A percentile compares a stretch with the other conserved stretches of the same genome.
These are phyloP conservation scores for Aspergillus asperescens DNA, from an alignment of 495 filamentous ascomycete species.

Conservation along the genomic window DNA sequence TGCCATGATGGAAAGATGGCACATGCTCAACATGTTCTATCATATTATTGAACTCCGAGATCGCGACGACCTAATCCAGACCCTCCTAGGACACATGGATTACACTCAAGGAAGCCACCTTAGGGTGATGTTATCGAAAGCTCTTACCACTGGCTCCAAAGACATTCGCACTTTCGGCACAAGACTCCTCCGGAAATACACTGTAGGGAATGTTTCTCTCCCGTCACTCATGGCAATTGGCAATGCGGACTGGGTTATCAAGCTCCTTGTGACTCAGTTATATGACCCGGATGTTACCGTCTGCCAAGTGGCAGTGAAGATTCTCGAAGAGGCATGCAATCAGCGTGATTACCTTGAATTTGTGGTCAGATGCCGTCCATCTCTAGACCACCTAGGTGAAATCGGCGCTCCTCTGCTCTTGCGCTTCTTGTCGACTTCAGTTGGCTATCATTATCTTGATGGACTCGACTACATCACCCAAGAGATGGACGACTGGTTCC, in stretches of 20 bases:
- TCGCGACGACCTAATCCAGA: slow-evolving; percentile 82
- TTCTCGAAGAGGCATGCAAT: slow-evolving; percentile 96
- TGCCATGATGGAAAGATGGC: slow-evolving; percentile 90
- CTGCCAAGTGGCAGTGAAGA: slow-evolving; percentile 91
- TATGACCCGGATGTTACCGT: slow-evolving; percentile 97
- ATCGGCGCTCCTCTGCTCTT: slow-evolving; percentile 92
- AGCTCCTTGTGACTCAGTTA: slow-evolving; percentile 89
- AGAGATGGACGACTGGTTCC: slow-evolving; percentile 99
- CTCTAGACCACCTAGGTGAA: slow-evolving; percentile 91
- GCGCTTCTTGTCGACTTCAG: slow-evolving; percentile 88
- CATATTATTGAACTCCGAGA: slow-evolving; percentile 89
- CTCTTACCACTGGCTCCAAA: slow-evolving; percentile 85
- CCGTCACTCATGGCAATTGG: slow-evolving; percentile 31
- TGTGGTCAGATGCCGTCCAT: slow-evolving; percentile 93
- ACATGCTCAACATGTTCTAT: slow-evolving; percentile 98
- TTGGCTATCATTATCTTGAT: slow-evolving; percentile 96
- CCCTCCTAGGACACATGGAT: slow-evolving; percentile 84
- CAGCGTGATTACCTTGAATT: slow-evolving; percentile 82
- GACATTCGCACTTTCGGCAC: slow-evolving; percentile 85
- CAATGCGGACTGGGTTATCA: slow-evolving; percentile 88
- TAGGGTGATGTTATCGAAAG: slow-evolving; percentile 86
- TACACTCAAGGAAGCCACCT: slow-evolving; percentile 85
- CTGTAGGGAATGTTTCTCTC: slow-evolving; percentile 39
- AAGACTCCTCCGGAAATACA: slow-evolving; percentile 77
- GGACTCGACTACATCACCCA: slow-evolving; percentile 96